These are phyloP conservation scores for Colletotrichum viniferum DNA, from an alignment of 2,329 filamentous ascomycete species.

Conservation along the genomic window DNA sequence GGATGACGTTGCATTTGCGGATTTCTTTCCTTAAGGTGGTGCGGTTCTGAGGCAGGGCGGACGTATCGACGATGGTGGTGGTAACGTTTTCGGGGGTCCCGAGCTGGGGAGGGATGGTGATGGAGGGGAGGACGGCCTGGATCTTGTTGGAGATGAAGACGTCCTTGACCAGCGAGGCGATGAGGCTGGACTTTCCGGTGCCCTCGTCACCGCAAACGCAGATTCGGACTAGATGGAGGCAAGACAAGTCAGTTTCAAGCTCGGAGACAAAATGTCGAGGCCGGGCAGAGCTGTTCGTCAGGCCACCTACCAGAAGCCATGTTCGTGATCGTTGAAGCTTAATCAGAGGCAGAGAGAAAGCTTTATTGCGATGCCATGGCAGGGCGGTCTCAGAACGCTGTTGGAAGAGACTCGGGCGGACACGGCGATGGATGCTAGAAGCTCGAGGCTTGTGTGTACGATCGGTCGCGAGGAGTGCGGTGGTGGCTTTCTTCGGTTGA, in stretches of 20 bases:
- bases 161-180: constrained; percentile 95
- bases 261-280: not conserved
- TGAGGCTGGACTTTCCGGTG: constrained; percentile 87
- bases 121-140: constrained; percentile 89
- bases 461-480: not conserved
- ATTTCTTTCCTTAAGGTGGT: constrained; percentile 91
- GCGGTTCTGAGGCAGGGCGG: constrained; percentile 90
- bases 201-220: constrained; percentile 97
- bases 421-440: not conserved
- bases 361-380: constrained; percentile 18
- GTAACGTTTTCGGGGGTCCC: constrained; percentile 96
- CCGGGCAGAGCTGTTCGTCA: not conserved
- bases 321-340: not conserved
- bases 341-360: not conserved
- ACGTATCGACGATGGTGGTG: constrained; percentile 97
- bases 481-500: not conserved
- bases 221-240: constrained; percentile 70
- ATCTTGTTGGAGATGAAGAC: constrained; percentile 96
- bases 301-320: constrained; percentile 25
- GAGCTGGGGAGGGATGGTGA: constrained; percentile 91
- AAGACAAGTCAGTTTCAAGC: constrained; percentile 7
- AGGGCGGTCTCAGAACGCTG: not conserved
- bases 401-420: not conserved
- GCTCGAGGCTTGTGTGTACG: not conserved
- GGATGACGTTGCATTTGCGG: constrained; percentile 93